These are phyloP conservation scores for Rhytidiadelphus loreus DNA, from an alignment of 225 moss, liverwort and hornwort species.

Conservation along the genomic window DNA sequence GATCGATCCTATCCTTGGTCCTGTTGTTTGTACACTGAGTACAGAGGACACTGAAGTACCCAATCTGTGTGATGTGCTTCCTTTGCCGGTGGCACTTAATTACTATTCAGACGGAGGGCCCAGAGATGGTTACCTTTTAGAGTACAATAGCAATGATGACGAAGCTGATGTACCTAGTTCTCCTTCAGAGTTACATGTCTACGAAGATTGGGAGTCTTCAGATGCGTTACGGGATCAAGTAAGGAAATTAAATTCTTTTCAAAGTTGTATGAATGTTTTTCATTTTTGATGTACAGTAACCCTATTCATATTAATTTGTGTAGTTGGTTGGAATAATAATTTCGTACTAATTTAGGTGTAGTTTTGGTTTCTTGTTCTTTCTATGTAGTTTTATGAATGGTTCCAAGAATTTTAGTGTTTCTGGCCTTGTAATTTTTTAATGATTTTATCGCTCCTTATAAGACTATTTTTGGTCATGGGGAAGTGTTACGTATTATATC, in stretches of 20 bases:
- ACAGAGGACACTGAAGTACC: slow-evolving; percentile 75
- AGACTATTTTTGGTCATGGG: neutral
- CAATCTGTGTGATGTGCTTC: slow-evolving; percentile 51
- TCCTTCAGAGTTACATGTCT: slow-evolving; percentile 32
- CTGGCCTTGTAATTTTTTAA: neutral
- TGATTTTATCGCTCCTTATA: neutral
- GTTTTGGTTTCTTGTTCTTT: neutral
- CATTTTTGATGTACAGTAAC: neutral
- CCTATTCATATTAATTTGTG: neutral
- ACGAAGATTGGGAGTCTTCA: slow-evolving; percentile 33
- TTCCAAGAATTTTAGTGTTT: neutral
- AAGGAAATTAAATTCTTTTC: neutral
- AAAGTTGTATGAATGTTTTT: neutral
- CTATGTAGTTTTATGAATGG: neutral
- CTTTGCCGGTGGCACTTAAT: slow-evolving; percentile 39
- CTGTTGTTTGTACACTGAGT: slow-evolving; percentile 53
- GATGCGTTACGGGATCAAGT: slow-evolving; percentile 30
- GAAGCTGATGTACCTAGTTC: slow-evolving; percentile 31
- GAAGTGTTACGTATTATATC: neutral
- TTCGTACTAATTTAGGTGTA: neutral
- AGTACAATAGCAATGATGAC: slow-evolving; percentile 27
- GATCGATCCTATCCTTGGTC: slow-evolving; percentile 44
- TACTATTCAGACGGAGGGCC: slow-evolving; percentile 34
- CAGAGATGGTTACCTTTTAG: slow-evolving; percentile 17
- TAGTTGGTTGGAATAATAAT: neutral